Evolutionary conservation across 1,139 yeast genomes (phyloP).

Genomic region (Yarrowia galli): DNA sequence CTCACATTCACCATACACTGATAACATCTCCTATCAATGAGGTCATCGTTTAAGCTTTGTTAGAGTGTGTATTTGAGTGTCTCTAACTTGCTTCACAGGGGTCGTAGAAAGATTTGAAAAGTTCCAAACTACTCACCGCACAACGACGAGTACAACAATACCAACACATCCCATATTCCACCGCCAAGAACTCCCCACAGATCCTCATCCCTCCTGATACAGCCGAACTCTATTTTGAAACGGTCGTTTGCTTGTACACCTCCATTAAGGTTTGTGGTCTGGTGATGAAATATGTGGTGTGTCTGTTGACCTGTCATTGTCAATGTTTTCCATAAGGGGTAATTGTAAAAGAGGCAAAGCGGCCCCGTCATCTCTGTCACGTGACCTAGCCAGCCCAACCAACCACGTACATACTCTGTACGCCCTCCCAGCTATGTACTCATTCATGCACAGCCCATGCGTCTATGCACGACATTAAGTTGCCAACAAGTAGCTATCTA

Average conservation of each 20-base stretch:
- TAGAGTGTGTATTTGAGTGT: not conserved
- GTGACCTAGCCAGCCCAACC: not conserved
- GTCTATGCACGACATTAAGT: not conserved
- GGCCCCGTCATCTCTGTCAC: not conserved
- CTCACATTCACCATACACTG: not conserved
- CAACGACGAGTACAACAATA: not conserved
- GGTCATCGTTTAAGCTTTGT: not conserved
- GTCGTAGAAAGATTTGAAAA: not conserved
- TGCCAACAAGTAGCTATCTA: no score
- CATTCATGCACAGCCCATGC: slow-evolving; percentile 2
- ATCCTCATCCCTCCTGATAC: no score
- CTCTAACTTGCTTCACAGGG: not conserved
- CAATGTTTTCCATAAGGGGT: no score
- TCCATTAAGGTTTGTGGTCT: not conserved
- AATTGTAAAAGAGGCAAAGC: no score
- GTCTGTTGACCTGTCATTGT: not conserved
- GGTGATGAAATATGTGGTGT: not conserved
- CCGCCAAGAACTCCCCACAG: not conserved
- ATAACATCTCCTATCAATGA: not conserved
- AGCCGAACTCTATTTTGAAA: not conserved
- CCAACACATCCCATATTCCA: not conserved
- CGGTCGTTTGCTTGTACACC: slow-evolving; percentile 7
- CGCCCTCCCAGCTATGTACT: not conserved
- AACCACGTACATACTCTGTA: no score
- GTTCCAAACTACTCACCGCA: not conserved